These are phyloP conservation scores for Phytophthora ohioensis DNA, from an alignment of 352 stramenopile species.

Conservation along the genomic window DNA sequence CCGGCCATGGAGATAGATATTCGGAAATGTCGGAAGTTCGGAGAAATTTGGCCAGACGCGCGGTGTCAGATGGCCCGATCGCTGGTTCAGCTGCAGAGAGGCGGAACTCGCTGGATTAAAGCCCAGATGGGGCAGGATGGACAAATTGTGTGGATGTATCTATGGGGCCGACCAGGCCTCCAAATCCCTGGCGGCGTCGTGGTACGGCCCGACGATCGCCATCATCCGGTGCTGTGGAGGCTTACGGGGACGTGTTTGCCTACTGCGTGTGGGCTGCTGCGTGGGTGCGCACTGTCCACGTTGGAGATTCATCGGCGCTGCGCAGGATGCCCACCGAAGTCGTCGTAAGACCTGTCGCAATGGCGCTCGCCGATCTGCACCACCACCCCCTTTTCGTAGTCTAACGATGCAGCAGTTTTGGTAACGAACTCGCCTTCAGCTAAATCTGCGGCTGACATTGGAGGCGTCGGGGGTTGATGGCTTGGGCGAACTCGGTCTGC, in stretches of 20 bases:
- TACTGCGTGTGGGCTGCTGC: neutral
- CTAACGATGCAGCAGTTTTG: too few relatives aligned
- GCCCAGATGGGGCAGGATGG: slow-evolving; percentile 27
- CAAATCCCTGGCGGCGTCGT: slow-evolving; percentile 20
- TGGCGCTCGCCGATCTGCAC: slow-evolving; percentile 29
- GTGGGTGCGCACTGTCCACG: slow-evolving; percentile 6
- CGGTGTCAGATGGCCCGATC: slow-evolving; percentile 8
- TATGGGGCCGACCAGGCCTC: slow-evolving; percentile 15
- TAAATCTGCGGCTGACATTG: too few relatives aligned
- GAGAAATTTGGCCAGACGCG: slow-evolving; percentile 7
- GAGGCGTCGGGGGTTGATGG: too few relatives aligned
- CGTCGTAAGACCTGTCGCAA: slow-evolving; percentile 40
- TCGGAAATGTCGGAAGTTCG: slow-evolving; percentile 17
- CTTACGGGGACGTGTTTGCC: slow-evolving; percentile 13
- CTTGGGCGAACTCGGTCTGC: too few relatives aligned
- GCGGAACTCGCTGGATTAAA: slow-evolving; percentile 28
- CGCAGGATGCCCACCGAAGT: slow-evolving; percentile 17
- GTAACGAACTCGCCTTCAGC: too few relatives aligned
- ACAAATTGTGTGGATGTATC: slow-evolving; percentile 3
- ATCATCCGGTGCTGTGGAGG: neutral
- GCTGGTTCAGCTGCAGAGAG: slow-evolving; percentile 17
- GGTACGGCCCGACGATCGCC: slow-evolving; percentile 1
- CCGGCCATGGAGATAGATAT: slow-evolving; percentile 23
- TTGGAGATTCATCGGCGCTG: slow-evolving; percentile 17
- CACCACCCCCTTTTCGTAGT: too few relatives aligned